Evolutionary conservation across 2,329 filamentous ascomycete species (phyloP).

Genomic region (Pseudogymnoascus sp.): DNA sequence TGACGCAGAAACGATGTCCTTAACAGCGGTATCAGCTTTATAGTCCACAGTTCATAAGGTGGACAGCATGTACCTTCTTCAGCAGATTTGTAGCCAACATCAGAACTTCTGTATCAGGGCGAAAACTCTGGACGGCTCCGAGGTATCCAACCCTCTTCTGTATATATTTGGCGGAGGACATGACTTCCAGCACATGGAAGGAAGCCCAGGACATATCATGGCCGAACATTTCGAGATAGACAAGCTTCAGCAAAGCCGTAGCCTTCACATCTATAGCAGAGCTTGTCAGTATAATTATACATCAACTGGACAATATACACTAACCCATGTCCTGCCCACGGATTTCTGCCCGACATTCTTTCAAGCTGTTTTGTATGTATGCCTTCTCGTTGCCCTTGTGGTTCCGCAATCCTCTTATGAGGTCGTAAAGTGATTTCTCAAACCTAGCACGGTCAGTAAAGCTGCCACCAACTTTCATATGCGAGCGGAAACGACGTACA

Average conservation of each 20-base stretch:
- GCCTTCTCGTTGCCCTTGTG: slow-evolving; percentile 93
- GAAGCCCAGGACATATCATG: slow-evolving; percentile 99
- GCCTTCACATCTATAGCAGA: slow-evolving; percentile 72
- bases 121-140: slow-evolving; percentile 91
- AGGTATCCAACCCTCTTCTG: slow-evolving; percentile 95
- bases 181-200: slow-evolving; percentile 97
- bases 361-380: slow-evolving; percentile 86
- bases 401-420: slow-evolving; percentile 90
- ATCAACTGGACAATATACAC: slow-evolving; percentile 23
- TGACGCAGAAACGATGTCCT: slow-evolving; percentile 66
- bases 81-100: slow-evolving; percentile 95
- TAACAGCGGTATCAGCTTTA: slow-evolving; percentile 15
- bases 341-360: slow-evolving; percentile 92
- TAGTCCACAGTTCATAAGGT: not conserved
- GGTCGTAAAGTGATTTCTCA: slow-evolving; percentile 97
- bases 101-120: slow-evolving; percentile 89
- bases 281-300: slow-evolving; percentile 14
- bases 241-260: slow-evolving; percentile 86
- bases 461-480: not conserved
- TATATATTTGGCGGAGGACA: slow-evolving; percentile 90
- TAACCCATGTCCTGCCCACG: slow-evolving; percentile 85
- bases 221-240: slow-evolving; percentile 98
- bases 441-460: slow-evolving; percentile 54
- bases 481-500: not conserved
- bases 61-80: slow-evolving; percentile 60